These are phyloP conservation scores for Aspergillus transmontanensis DNA, from an alignment of 2,329 filamentous ascomycete species.

Conservation along the genomic window DNA sequence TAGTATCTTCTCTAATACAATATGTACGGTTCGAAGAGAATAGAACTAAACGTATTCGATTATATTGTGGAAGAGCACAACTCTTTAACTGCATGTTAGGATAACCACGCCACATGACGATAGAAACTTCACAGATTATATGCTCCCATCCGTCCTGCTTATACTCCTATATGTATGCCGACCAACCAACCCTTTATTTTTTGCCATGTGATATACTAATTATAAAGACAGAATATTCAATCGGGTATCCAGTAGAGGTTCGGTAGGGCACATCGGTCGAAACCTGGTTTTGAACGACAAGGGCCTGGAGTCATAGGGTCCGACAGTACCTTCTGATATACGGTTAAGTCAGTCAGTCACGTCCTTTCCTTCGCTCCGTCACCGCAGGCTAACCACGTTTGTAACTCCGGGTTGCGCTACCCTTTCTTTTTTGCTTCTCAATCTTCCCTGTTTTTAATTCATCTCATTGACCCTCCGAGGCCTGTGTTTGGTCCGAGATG, in stretches of 20 bases:
- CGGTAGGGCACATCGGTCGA: constrained; percentile 17
- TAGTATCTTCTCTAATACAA: neutral
- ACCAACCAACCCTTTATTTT: neutral
- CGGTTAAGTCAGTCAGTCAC: neutral
- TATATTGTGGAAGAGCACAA: neutral
- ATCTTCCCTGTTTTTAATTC: neutral
- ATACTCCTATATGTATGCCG: constrained; percentile 2
- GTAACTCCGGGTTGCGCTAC: constrained; percentile 12
- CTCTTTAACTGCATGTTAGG: neutral
- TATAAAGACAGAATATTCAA: constrained; percentile 25
- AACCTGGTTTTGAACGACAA: constrained; percentile 27
- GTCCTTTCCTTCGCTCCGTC: constrained; percentile 12
- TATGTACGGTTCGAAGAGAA: neutral
- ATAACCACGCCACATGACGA: neutral
- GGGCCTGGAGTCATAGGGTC: constrained; percentile 3
- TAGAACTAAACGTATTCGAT: neutral
- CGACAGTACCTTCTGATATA: neutral
- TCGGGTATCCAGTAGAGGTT: constrained; percentile 36
- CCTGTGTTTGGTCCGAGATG: neutral
- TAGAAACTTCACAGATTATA: neutral
- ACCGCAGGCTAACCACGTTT: constrained; percentile 28
- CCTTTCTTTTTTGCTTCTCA: neutral
- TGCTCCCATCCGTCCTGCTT: neutral
- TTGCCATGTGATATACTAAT: constrained; percentile 2
- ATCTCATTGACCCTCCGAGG: neutral